A percentile compares a stretch with the other conserved stretches of the same genome.
These are phyloP conservation scores for Pseudophaeomoniella oleicola DNA, from an alignment of 2,329 filamentous ascomycete species.

Conservation along the genomic window DNA sequence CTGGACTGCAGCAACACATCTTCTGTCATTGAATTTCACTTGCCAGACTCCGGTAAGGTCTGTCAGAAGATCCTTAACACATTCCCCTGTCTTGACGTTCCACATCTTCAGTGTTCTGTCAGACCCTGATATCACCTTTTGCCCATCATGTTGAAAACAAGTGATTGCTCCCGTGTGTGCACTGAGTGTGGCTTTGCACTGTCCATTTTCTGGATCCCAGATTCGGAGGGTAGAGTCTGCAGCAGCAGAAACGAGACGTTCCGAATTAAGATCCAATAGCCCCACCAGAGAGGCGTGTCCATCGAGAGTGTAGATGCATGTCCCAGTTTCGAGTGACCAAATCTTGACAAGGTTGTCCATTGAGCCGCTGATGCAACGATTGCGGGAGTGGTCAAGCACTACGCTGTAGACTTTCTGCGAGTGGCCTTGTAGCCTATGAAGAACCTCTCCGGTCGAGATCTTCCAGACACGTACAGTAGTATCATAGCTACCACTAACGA, in stretches of 20 bases:
- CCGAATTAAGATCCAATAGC: constrained; percentile 74
- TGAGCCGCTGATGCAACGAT: constrained; percentile 90
- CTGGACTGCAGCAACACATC: constrained; percentile 94
- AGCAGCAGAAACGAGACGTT: constrained; percentile 83
- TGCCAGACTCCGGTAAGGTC: constrained; percentile 98
- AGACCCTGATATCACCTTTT: constrained; percentile 92
- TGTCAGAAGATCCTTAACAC: constrained; percentile 80
- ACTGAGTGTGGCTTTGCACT: constrained; percentile 77
- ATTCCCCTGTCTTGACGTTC: constrained; percentile 86
- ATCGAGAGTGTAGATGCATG: constrained; percentile 76
- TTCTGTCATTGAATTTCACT: constrained; percentile 88
- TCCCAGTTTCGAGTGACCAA: constrained; percentile 81
- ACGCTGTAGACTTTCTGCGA: constrained; percentile 93
- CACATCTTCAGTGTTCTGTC: constrained; percentile 98
- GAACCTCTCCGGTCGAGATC: constrained; percentile 81
- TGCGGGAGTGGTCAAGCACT: constrained; percentile 78
- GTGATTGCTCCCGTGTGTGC: constrained; percentile 96
- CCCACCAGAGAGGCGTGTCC: constrained; percentile 88
- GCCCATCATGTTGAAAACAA: constrained; percentile 93
- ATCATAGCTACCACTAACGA: constrained; percentile 97
- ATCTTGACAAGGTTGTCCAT: constrained; percentile 99
- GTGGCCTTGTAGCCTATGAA: constrained; percentile 76
- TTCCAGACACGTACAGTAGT: constrained; percentile 92
- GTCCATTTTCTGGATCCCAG: constrained; percentile 88
- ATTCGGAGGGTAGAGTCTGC: constrained; percentile 91